These are phyloP conservation scores for Poa pratensis DNA, from an alignment of 176 grass and related monocot genomes.

Conservation along the genomic window DNA sequence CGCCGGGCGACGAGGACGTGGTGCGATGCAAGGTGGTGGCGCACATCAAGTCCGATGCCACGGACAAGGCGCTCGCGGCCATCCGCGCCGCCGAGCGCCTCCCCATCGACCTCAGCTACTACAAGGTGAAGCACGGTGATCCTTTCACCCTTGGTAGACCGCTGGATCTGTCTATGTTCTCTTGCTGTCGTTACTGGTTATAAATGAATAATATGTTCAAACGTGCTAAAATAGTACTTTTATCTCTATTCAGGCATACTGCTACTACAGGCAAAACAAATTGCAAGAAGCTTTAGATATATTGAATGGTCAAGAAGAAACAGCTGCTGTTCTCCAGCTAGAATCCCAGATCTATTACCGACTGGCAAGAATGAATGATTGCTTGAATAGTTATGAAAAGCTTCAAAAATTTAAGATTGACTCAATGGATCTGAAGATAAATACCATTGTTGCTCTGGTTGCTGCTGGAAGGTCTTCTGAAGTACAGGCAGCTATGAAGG, in stretches of 20 bases:
- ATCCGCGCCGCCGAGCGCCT: slow-evolving; percentile 71
- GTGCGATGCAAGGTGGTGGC: slow-evolving; percentile 93
- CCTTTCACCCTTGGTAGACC: neutral
- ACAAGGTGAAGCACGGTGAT: slow-evolving; percentile 48
- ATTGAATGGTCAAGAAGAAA: slow-evolving; percentile 60
- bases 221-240: slow-evolving; percentile 12
- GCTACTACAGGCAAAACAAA: slow-evolving; percentile 96
- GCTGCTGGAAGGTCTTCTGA: slow-evolving; percentile 78
- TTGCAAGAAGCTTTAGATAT: slow-evolving; percentile 76
- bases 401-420: slow-evolving; percentile 84
- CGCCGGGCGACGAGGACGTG: slow-evolving; percentile 82
- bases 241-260: no score
- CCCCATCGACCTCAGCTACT: slow-evolving; percentile 77
- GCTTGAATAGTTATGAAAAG: slow-evolving; percentile 86
- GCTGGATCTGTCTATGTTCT: neutral
- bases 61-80: slow-evolving; percentile 67
- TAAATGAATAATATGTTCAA: slow-evolving; percentile 17
- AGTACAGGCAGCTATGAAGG: slow-evolving; percentile 77
- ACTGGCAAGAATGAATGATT: slow-evolving; percentile 83
- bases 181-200: slow-evolving; percentile 28
- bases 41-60: slow-evolving; percentile 77
- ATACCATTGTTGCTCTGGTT: slow-evolving; percentile 80
- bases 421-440: slow-evolving; percentile 91
- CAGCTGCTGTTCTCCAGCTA: slow-evolving; percentile 68
- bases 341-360: slow-evolving; percentile 96